Base-by-base conservation (phyloP, 2,329 filamentous ascomycete species). In the Pseudogymnoascus verrucosus region DNA sequence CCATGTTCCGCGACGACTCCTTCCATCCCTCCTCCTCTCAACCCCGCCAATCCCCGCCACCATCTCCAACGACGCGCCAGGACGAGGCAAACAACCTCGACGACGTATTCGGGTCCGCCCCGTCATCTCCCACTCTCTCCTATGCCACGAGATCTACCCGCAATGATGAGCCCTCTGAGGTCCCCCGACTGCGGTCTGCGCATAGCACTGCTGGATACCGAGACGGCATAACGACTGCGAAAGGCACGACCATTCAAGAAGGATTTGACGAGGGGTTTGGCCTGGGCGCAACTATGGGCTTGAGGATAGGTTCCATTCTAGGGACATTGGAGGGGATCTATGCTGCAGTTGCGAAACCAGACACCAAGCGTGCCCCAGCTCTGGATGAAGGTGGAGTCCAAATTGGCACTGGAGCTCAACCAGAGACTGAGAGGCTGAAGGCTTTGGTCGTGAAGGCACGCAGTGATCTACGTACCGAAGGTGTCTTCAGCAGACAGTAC, bases 201-300 rank as follows among this genome's bases (percentile, higher is more conserved):
- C 72, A 74, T 54, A 69, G 71, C 63, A 97, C 90, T 6, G 87
- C 90, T 40, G 95, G 95, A 19, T 98, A 98, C 76, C 88, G 93
- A 65, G 93, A 97, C 71, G 95, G 93, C 51, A 84, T 98, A 62
- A 83, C 88, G 0, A 79, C 79, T 2, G 89, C 89, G 34, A 98
- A 98, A 74, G 84, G 84, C 26, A 77, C 81, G 59, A 89, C 86
- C 70, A 85, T 97, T 26, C 95, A 99, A 76, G 81, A 81, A 12
- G 93, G 93, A 0, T 98, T 99, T 72, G 95, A 99, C 73, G 90
- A 93, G 67, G 93, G 93, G 0, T 98, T 92, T 74, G 81, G 86
- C 12, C 80, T 98, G 0, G 95, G 95, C 11, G 93, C 91, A 0
- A 86, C 88, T 61, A 78, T 98, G 31, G 95, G 93, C 0, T 74